phyloP scores from a whole-genome alignment of 805 yeast genomes.

The Lachancea fermentati region DNA sequence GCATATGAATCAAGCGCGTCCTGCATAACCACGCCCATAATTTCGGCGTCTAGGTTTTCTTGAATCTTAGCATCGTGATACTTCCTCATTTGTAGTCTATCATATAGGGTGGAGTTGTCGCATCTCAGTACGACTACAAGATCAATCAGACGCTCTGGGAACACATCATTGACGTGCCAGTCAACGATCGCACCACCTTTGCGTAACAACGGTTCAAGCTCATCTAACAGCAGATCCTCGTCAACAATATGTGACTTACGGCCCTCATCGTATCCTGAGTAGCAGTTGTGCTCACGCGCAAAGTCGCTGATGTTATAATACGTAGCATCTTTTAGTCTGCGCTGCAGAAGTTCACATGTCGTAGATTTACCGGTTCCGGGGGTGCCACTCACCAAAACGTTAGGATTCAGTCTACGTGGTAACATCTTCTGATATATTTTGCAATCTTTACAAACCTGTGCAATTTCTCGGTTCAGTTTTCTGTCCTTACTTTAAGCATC shows the following conservation, averaged over 20 bases:
- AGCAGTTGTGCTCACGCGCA: constrained; percentile 71
- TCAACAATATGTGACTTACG: constrained; percentile 86
- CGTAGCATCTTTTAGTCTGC: constrained; percentile 35
- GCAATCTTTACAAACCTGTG: no score
- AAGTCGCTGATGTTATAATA: constrained; percentile 68
- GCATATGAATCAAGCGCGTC: constrained; percentile 84
- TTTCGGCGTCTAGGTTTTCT: constrained; percentile 93
- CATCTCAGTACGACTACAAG: constrained; percentile 84
- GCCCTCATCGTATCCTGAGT: constrained; percentile 79
- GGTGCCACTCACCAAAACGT: constrained; percentile 89
- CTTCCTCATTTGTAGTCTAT: constrained; percentile 68
- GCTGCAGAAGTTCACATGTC: constrained; percentile 27
- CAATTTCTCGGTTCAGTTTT: no score
- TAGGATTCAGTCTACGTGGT: constrained; percentile 41
- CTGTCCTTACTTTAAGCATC: no score
- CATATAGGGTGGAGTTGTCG: constrained; percentile 64
- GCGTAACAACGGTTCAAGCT: constrained; percentile 68
- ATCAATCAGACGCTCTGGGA: constrained; percentile 90
- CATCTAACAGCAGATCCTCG: constrained; percentile 82
- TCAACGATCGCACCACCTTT: constrained; percentile 88
- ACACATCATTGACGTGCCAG: constrained; percentile 96
- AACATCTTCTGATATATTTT: no score
- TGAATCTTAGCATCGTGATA: constrained; percentile 77
- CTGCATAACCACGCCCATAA: constrained; percentile 83
- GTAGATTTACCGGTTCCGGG: constrained; percentile 52